phyloP scores from a whole-genome alignment of 2,329 filamentous ascomycete genomes.

The Sarocladium kiliense region DNA sequence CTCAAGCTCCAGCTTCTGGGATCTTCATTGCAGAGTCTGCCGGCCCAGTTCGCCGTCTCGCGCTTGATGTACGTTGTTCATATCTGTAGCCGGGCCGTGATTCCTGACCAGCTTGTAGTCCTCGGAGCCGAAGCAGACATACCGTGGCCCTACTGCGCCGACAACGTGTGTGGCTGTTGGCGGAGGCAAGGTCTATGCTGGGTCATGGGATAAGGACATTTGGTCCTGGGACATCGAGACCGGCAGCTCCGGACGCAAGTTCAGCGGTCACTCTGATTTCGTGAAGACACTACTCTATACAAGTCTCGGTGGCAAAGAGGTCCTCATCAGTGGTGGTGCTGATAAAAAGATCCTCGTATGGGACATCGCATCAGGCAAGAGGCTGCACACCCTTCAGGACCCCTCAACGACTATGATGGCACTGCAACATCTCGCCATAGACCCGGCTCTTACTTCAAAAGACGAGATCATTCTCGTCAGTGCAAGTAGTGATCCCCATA shows the following conservation, averaged over 20 bases:
- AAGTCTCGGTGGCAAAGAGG: slow-evolving; percentile 53
- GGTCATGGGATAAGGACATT: slow-evolving; percentile 90
- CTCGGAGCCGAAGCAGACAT: slow-evolving; percentile 37
- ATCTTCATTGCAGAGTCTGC: slow-evolving; percentile 83
- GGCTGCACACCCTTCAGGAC: slow-evolving; percentile 74
- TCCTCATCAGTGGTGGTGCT: slow-evolving; percentile 69
- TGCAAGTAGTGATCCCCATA: slow-evolving; percentile 73
- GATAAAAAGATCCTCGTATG: slow-evolving; percentile 82
- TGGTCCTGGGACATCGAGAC: slow-evolving; percentile 75
- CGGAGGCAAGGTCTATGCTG: slow-evolving; percentile 68
- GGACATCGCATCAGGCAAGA: slow-evolving; percentile 63
- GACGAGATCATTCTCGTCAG: slow-evolving; percentile 61
- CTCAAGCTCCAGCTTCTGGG: slow-evolving; percentile 47
- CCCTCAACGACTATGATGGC: slow-evolving; percentile 66
- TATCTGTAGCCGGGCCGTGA: not conserved
- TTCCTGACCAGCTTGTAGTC: slow-evolving; percentile 17
- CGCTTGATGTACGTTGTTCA: slow-evolving; percentile 58
- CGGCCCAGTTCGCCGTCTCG: slow-evolving; percentile 70
- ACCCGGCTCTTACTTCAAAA: slow-evolving; percentile 53
- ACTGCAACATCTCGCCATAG: slow-evolving; percentile 72
- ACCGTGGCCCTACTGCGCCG: slow-evolving; percentile 72
- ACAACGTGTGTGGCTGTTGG: slow-evolving; percentile 71
- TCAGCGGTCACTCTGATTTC: slow-evolving; percentile 81
- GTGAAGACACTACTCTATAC: slow-evolving; percentile 73
- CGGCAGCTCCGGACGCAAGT: slow-evolving; percentile 49